Conservation (phyloP, 1,284 basidiomycete species). For the Testicularia cyperi region DNA sequence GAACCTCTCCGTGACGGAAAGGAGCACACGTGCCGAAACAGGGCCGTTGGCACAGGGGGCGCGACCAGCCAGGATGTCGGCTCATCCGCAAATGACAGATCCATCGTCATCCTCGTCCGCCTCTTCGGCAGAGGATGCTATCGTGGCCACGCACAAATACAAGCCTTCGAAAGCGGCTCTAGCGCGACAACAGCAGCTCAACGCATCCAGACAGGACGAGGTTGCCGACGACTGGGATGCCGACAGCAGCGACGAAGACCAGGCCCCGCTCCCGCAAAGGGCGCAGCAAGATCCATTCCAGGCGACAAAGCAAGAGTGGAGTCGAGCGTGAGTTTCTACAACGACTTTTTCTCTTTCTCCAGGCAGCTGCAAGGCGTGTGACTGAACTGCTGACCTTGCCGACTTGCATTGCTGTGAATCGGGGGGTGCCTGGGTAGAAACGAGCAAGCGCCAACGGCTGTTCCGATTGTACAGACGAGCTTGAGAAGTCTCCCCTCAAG, state of each 20-base stretch:
- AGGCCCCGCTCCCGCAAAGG: neutral
- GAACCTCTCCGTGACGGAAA: no score
- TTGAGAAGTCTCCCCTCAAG: conserved; percentile 19
- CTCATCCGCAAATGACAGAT: no score
- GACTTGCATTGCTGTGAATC: no score
- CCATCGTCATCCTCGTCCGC: no score
- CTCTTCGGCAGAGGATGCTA: no score
- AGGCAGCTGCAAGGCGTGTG: no score
- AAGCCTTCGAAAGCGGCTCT: conserved; percentile 9
- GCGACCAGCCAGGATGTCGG: no score
- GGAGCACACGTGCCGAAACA: no score
- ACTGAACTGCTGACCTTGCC: no score
- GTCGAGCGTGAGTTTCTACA: conserved; percentile 25
- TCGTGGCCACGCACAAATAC: conserved; percentile 29
- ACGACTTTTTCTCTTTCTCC: no score
- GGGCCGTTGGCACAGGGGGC: no score
- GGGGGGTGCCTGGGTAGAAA: conserved; percentile 10
- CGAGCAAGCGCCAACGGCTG: conserved; percentile 15
- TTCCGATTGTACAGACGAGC: conserved; percentile 5
- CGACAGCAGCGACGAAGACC: conserved; percentile 21
- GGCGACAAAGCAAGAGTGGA: conserved; percentile 26
- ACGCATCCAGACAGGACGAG: conserved; percentile 7
- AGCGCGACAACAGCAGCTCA: conserved; percentile 7
- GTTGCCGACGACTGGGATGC: conserved; percentile 39
- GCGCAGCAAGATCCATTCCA: conserved; percentile 14